Conservation (phyloP, 1,284 basidiomycete species). For the Termitomyces sp. region DNA sequence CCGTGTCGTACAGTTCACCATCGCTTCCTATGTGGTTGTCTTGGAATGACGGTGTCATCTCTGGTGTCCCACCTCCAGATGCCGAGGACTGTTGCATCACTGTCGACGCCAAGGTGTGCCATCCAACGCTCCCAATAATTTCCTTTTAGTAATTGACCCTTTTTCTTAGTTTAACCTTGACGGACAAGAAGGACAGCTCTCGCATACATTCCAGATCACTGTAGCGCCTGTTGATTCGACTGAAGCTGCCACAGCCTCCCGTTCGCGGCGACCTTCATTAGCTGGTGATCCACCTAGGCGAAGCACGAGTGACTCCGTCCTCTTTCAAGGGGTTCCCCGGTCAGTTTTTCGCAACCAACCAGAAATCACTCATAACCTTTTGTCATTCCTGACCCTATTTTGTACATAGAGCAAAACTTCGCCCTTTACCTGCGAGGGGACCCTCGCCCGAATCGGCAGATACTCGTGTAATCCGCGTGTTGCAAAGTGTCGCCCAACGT, state of each 20-base stretch:
- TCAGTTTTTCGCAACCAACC: slow-evolving; percentile 15
- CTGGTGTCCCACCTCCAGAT: slow-evolving; percentile 67
- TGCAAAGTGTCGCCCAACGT: slow-evolving; percentile 69
- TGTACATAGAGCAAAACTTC: slow-evolving; percentile 21
- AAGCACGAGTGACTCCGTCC: slow-evolving; percentile 55
- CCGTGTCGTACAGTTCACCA: slow-evolving; percentile 78
- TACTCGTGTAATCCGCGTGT: slow-evolving; percentile 66
- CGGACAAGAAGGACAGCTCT: slow-evolving; percentile 62
- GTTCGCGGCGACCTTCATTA: slow-evolving; percentile 58
- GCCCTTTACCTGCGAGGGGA: slow-evolving; percentile 21
- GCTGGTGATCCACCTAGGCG: slow-evolving; percentile 54
- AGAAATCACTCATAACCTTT: slow-evolving; percentile 1
- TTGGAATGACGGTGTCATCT: slow-evolving; percentile 80
- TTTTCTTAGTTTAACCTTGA: slow-evolving; percentile 60
- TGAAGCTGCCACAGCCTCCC: slow-evolving; percentile 48
- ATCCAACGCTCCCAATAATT: slow-evolving; percentile 4
- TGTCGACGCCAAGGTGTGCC: slow-evolving; percentile 60
- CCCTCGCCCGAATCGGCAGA: slow-evolving; percentile 27
- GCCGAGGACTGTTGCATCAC: slow-evolving; percentile 70
- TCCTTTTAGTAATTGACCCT: slow-evolving; percentile 8
- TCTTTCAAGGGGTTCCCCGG: slow-evolving; percentile 34
- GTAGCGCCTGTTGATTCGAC: slow-evolving; percentile 68
- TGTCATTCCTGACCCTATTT: not conserved
- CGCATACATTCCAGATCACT: slow-evolving; percentile 62
- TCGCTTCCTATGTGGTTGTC: slow-evolving; percentile 80